phyloP scores from a whole-genome alignment of 2,329 filamentous ascomycete genomes.

The Talaromyces sp. region DNA sequence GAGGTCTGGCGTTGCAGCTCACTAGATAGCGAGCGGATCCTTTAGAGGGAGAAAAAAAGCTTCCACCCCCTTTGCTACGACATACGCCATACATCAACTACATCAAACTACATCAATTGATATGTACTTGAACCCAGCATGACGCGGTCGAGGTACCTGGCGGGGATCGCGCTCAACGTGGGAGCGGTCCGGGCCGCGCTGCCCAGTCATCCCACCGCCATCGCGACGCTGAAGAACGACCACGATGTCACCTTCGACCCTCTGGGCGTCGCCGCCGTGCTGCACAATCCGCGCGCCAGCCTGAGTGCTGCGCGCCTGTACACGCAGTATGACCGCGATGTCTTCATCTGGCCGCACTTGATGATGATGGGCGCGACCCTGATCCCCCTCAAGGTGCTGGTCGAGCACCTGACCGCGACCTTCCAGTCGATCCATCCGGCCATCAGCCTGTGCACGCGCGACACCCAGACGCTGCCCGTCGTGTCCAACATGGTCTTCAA shows the following conservation, averaged over 20 bases:
- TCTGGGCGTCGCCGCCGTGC: conserved; percentile 27
- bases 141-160: not conserved
- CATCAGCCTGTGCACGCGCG: conserved; percentile 23
- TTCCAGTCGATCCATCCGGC: conserved; percentile 21
- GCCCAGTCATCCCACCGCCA: conserved; percentile 7
- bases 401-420: conserved; percentile 22
- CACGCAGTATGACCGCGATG: conserved; percentile 20
- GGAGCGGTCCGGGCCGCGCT: conserved; percentile 10
- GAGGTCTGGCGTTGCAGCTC: not conserved
- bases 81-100: no score
- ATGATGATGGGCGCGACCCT: conserved; percentile 28
- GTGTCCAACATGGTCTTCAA: conserved; percentile 26
- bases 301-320: conserved; percentile 25
- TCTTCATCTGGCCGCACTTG: conserved; percentile 27
- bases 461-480: conserved; percentile 20
- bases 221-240: conserved; percentile 13
- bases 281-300: conserved; percentile 25
- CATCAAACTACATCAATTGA: no score
- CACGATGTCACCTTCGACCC: conserved; percentile 24
- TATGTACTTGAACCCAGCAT: not conserved
- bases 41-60: not conserved
- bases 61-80: no score
- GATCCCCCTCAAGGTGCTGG: conserved; percentile 25
- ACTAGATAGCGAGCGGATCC: not conserved
- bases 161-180: conserved; percentile 3